phyloP scores from a whole-genome alignment of 495 filamentous ascomycete genomes.

The Cudoniella acicularis region DNA sequence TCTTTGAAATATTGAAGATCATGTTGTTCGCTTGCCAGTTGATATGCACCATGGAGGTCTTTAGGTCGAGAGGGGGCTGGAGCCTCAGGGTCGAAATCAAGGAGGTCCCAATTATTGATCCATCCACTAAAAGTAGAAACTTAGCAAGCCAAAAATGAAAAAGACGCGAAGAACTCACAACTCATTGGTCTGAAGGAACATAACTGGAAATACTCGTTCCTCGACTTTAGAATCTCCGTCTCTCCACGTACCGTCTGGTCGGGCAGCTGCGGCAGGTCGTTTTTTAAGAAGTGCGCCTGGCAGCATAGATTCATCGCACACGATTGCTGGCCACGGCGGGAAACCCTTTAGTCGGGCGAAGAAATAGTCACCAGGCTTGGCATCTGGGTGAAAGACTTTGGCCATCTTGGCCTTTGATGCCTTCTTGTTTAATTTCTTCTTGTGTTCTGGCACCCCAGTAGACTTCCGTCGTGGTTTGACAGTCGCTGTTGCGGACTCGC shows the following conservation, averaged over 20 bases:
- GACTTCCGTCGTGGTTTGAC: conserved; percentile 54
- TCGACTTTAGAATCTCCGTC: conserved; percentile 77
- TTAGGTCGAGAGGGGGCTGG: conserved; percentile 66
- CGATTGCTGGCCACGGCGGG: conserved; percentile 85
- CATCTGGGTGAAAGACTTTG: conserved; percentile 72
- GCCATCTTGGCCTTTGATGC: conserved; percentile 66
- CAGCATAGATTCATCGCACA: conserved; percentile 90
- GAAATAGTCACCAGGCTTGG: conserved; percentile 80
- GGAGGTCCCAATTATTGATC: conserved; percentile 76
- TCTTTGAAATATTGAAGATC: conserved; percentile 73
- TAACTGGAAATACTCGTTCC: conserved; percentile 85
- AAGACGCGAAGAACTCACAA: conserved; percentile 63
- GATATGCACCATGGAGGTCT: conserved; percentile 66
- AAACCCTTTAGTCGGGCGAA: conserved; percentile 85
- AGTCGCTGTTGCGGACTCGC: conserved; percentile 21
- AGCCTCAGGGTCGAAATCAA: conserved; percentile 64
- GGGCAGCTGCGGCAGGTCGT: conserved; percentile 76
- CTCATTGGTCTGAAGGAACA: conserved; percentile 92
- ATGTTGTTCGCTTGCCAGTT: conserved; percentile 66
- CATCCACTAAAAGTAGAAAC: conserved; percentile 62
- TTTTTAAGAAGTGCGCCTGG: conserved; percentile 64
- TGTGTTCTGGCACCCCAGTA: conserved; percentile 60
- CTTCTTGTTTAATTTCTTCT: conserved; percentile 81
- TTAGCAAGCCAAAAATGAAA: not conserved
- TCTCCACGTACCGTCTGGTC: conserved; percentile 73